A percentile compares a stretch with the other conserved stretches of the same genome.
These are phyloP conservation scores for Fremontodendron californicum DNA, from an alignment of 345 rosid species.

Conservation along the genomic window DNA sequence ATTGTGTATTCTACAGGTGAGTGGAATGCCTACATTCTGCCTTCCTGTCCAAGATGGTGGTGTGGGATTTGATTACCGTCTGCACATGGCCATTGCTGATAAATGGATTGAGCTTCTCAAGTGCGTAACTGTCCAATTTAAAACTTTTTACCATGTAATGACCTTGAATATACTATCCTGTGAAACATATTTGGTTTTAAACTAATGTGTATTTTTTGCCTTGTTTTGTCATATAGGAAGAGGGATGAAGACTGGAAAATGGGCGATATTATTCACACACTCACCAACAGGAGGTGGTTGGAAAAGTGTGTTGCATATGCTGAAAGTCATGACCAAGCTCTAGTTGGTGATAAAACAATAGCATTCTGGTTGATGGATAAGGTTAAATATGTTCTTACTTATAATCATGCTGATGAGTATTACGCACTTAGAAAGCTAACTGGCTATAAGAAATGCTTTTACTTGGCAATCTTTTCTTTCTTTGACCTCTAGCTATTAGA, in stretches of 20 bases:
- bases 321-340: slow-evolving; percentile 98
- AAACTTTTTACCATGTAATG: slow-evolving; percentile 2
- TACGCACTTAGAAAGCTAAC: not conserved
- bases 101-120: slow-evolving; percentile 95
- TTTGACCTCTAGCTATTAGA: not conserved
- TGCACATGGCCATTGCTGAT: slow-evolving; percentile 96
- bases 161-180: not conserved
- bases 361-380: slow-evolving; percentile 99
- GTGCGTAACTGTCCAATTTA: slow-evolving; percentile 33
- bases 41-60: slow-evolving; percentile 89
- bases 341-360: slow-evolving; percentile 97
- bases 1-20: slow-evolving; percentile 50
- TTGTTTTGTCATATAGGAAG: slow-evolving; percentile 43
- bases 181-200: slow-evolving; percentile 2
- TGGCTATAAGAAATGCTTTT: not conserved
- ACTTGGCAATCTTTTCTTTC: not conserved
- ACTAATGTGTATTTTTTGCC: slow-evolving; percentile 4
- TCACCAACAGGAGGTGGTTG: slow-evolving; percentile 84
- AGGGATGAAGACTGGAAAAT: slow-evolving; percentile 91
- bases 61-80: slow-evolving; percentile 94
- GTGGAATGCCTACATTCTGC: slow-evolving; percentile 98
- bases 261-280: slow-evolving; percentile 65
- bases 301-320: slow-evolving; percentile 88
- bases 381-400: slow-evolving; percentile 34
- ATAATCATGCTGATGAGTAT: not conserved